Conservation (phyloP, 2,329 filamentous ascomycete genomes). For the Macrophomina tecta region DNA sequence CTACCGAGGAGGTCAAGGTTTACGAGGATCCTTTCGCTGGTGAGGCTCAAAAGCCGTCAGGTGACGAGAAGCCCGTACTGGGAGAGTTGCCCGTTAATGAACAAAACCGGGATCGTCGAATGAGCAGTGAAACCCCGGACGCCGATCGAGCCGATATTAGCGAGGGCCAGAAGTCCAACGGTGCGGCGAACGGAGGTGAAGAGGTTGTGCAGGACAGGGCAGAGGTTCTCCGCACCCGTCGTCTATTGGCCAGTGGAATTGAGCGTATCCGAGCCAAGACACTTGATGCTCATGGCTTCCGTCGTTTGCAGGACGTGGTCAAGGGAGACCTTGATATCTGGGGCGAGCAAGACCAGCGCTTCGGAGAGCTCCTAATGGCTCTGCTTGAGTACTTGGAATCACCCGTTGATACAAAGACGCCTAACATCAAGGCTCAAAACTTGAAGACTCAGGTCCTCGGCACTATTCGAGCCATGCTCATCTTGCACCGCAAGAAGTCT, state of each 20-base stretch:
- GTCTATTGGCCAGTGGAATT: conserved; percentile 76
- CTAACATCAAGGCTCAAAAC: conserved; percentile 71
- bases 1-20: conserved; percentile 53
- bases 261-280: conserved; percentile 72
- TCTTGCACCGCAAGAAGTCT: conserved; percentile 48
- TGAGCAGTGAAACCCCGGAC: conserved; percentile 38
- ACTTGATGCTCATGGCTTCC: conserved; percentile 82
- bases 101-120: conserved; percentile 45
- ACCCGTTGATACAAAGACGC: conserved; percentile 54
- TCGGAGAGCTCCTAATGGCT: conserved; percentile 69
- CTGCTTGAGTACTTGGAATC: conserved; percentile 76
- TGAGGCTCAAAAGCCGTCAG: conserved; percentile 35
- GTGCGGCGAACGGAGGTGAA: conserved; percentile 30
- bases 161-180: conserved; percentile 24
- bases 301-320: conserved; percentile 76
- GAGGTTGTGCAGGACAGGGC: conserved; percentile 46
- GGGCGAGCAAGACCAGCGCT: conserved; percentile 71
- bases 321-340: conserved; percentile 70
- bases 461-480: conserved; percentile 75
- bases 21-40: conserved; percentile 60
- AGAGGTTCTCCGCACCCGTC: conserved; percentile 54
- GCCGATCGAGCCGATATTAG: conserved; percentile 37
- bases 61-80: conserved; percentile 51
- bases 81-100: conserved; percentile 59
- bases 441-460: conserved; percentile 76